These are phyloP conservation scores for Penicillium fuscoglaucum DNA, from an alignment of 2,329 filamentous ascomycete species.

Conservation along the genomic window DNA sequence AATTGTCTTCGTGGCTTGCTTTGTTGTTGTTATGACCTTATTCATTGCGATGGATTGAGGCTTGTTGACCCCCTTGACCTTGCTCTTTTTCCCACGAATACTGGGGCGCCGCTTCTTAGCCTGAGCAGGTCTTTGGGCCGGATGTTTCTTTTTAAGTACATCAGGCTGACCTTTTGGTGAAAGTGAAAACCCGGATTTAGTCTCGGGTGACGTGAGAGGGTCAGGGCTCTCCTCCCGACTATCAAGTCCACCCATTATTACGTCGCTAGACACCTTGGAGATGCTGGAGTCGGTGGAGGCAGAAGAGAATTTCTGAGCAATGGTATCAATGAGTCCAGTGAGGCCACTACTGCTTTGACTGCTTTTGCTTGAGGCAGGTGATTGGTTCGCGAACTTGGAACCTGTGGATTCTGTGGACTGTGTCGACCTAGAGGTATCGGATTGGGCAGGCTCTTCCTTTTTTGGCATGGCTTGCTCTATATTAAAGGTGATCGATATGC, in stretches of 20 bases:
- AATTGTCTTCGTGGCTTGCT: not conserved
- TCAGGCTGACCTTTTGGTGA: not conserved
- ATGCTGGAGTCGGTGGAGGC: not conserved
- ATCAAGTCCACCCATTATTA: not conserved
- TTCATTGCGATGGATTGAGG: accelerated
- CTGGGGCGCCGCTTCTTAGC: not conserved
- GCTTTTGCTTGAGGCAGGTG: not conserved
- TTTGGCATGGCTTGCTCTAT: not conserved
- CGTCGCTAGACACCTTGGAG: not conserved
- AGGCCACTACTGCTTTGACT: not conserved
- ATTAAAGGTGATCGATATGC: not conserved
- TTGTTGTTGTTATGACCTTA: not conserved
- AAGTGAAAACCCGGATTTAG: not conserved
- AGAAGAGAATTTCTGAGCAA: not conserved
- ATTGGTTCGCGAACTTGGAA: not conserved
- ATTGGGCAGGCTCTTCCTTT: not conserved
- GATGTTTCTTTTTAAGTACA: not conserved
- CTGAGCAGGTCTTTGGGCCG: not conserved
- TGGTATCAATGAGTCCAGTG: not conserved
- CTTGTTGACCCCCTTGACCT: not conserved
- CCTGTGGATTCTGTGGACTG: not conserved
- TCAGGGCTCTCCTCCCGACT: not conserved
- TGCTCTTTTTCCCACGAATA: too few species aligned
- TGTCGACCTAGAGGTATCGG: not conserved
- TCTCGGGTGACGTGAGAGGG: not conserved